Conservation (phyloP, 2,329 filamentous ascomycete species). For the Exophiala mesophila region DNA sequence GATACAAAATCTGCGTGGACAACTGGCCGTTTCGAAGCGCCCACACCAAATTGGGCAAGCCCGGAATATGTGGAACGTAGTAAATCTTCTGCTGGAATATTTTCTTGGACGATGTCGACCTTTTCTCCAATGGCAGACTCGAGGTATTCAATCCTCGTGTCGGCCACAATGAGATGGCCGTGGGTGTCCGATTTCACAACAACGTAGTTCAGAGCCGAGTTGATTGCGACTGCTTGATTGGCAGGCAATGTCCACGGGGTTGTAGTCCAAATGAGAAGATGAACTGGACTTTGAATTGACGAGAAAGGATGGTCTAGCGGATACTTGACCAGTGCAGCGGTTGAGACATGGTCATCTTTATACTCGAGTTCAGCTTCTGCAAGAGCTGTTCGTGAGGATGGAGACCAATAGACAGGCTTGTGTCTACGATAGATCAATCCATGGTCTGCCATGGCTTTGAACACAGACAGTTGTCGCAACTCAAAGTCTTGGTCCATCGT, state of each 20-base stretch:
- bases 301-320: constrained; percentile 47
- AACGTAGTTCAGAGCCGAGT: constrained; percentile 67
- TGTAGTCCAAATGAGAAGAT: constrained; percentile 95
- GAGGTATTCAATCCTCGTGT: constrained; percentile 60
- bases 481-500: constrained; percentile 61
- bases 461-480: constrained; percentile 55
- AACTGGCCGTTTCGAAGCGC: constrained; percentile 60
- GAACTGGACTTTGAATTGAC: constrained; percentile 49
- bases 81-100: constrained; percentile 62
- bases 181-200: constrained; percentile 56
- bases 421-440: constrained; percentile 57
- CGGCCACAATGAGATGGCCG: constrained; percentile 65
- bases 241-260: constrained; percentile 96
- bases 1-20: constrained; percentile 87
- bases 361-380: constrained; percentile 64
- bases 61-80: constrained; percentile 57
- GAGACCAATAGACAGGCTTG: constrained; percentile 63
- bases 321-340: constrained; percentile 67
- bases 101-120: constrained; percentile 30
- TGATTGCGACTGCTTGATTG: constrained; percentile 82
- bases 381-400: constrained; percentile 59
- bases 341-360: constrained; percentile 56
- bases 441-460: constrained; percentile 58
- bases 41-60: constrained; percentile 62
- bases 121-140: constrained; percentile 48